phyloP scores from a whole-genome alignment of 441 rosid species.

The Croton laevigatus region DNA sequence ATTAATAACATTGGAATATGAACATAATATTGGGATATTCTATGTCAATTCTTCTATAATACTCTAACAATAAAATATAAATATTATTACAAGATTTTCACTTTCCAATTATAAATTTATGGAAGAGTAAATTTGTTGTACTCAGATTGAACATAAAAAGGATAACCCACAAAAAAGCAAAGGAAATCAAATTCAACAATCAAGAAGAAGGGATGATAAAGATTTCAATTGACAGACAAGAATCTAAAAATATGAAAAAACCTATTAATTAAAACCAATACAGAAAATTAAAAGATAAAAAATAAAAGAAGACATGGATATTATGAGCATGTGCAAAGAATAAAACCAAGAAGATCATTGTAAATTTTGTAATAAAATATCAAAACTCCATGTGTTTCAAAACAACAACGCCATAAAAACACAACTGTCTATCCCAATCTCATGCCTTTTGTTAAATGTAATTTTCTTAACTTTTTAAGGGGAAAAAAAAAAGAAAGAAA shows the following conservation, averaged over 20 bases:
- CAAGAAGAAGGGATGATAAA: conserved; percentile 1
- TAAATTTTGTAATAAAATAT: neutral
- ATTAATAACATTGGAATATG: neutral
- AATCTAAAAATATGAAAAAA: neutral
- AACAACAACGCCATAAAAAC: conserved; percentile 11
- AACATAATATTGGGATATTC: neutral
- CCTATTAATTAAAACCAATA: neutral
- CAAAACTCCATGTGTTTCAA: neutral
- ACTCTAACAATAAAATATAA: conserved; percentile 4
- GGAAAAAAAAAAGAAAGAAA: too few species aligned
- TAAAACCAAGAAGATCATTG: conserved; percentile 16
- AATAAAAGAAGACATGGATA: neutral
- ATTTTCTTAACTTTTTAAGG: neutral
- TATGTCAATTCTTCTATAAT: neutral
- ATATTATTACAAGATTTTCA: neutral
- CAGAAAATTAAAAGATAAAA: neutral
- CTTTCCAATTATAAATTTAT: neutral
- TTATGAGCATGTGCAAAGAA: conserved; percentile 35
- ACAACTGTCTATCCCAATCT: conserved; percentile 15
- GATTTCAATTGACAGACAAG: neutral
- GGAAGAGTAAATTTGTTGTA: neutral
- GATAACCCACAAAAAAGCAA: neutral
- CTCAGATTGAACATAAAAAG: neutral
- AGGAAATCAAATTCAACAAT: conserved; percentile 4
- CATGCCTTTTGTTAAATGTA: neutral